Percentiles rank a stretch among this genome's conserved stretches.
These are phyloP conservation scores for Ophiostoma triangulosporum DNA, from an alignment of 2,329 filamentous ascomycete genomes.

Conservation along the genomic window DNA sequence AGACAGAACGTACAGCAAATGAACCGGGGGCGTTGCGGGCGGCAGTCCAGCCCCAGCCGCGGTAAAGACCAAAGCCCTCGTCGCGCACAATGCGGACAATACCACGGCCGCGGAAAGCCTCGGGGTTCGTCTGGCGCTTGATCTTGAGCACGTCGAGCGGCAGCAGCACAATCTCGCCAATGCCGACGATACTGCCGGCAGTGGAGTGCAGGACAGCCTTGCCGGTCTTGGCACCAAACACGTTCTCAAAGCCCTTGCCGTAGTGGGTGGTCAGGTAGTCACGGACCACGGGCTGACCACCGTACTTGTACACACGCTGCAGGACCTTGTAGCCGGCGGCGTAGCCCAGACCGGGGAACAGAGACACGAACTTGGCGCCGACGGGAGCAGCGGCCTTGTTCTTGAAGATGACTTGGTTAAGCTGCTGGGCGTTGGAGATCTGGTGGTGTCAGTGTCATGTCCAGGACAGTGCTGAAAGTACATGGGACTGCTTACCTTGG, in stretches of 20 bases:
- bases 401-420: constrained; percentile 91
- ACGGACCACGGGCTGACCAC: constrained; percentile 86
- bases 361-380: constrained; percentile 73
- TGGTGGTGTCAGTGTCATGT: constrained; percentile 16
- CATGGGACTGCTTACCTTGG: constrained; percentile 38
- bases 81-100: constrained; percentile 80
- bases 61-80: constrained; percentile 90
- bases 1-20: constrained; percentile 44
- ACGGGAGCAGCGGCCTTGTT: constrained; percentile 62
- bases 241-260: constrained; percentile 67
- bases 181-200: constrained; percentile 88
- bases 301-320: constrained; percentile 97
- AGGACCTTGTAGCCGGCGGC: constrained; percentile 94
- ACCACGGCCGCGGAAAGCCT: constrained; percentile 89
- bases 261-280: constrained; percentile 77
- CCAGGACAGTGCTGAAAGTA: background rate
- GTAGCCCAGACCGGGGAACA: constrained; percentile 95
- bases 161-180: constrained; percentile 90
- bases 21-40: constrained; percentile 93
- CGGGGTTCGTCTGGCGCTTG: constrained; percentile 98
- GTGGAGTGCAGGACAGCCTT: constrained; percentile 98
- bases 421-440: constrained; percentile 45
- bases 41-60: constrained; percentile 95
- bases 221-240: constrained; percentile 92
- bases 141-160: constrained; percentile 97